Percentiles rank a stretch among this genome's conserved stretches.
Evolutionary conservation across 108 stramenopile genomes (phyloP).

Genomic region (Cyclostephanos tholiformis): DNA sequence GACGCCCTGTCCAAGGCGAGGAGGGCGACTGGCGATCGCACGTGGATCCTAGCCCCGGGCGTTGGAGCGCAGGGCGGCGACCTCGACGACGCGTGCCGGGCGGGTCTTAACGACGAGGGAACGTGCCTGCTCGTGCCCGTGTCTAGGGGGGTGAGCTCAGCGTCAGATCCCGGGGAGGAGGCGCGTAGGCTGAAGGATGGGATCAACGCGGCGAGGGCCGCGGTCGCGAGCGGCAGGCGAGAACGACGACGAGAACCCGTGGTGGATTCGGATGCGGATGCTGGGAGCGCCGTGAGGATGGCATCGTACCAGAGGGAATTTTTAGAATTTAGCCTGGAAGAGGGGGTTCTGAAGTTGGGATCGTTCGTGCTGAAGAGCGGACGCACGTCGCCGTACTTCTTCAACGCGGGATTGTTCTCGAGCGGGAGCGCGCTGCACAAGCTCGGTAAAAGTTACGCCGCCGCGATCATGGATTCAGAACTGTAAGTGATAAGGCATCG

Average conservation of each 20-base stretch:
- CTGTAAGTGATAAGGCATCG: conserved; percentile 61
- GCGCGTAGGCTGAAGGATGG: conserved; percentile 81
- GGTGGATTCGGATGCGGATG: conserved; percentile 42
- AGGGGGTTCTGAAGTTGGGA: conserved; percentile 95
- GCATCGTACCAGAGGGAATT: conserved; percentile 90
- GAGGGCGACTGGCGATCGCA: conserved; percentile 67
- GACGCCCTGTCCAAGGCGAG: conserved; percentile 79
- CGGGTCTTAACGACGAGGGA: conserved; percentile 84
- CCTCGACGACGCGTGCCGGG: conserved; percentile 74
- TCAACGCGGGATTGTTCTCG: conserved; percentile 96
- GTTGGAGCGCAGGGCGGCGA: conserved; percentile 98
- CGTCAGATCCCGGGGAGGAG: conserved; percentile 79
- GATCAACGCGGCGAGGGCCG: conserved; percentile 57
- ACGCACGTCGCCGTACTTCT: conserved; percentile 98
- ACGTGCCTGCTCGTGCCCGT: conserved; percentile 92
- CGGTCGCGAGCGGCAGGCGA: conserved; percentile 9
- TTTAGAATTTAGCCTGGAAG: conserved; percentile 86
- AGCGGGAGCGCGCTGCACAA: conserved; percentile 79
- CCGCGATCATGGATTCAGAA: conserved; percentile 86
- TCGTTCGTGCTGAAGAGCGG: conserved; percentile 97
- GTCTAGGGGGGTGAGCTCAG: conserved; percentile 88
- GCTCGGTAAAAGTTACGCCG: conserved; percentile 91
- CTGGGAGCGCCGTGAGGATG: background rate
- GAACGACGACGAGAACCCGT: background rate
- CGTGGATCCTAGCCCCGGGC: conserved; percentile 98